Conservation (phyloP, 2,329 filamentous ascomycete species). For the Apiospora marii region DNA sequence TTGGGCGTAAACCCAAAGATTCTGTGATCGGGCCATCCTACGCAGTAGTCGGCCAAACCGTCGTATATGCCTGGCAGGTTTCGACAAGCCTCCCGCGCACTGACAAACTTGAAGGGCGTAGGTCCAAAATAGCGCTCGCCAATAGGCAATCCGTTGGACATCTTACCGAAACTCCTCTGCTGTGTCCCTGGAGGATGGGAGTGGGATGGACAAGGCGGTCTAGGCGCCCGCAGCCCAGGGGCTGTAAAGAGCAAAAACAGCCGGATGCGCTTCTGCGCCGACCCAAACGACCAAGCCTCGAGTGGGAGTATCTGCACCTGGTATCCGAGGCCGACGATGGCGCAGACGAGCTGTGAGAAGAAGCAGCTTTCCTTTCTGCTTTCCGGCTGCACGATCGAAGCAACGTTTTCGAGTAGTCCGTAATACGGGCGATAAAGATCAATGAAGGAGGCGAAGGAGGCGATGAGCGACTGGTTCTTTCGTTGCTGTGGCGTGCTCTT, state of each 20-base stretch:
- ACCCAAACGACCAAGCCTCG: conserved; percentile 74
- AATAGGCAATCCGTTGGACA: conserved; percentile 67
- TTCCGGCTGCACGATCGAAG: conserved; percentile 64
- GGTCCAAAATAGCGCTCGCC: conserved; percentile 56
- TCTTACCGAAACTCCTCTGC: conserved; percentile 58
- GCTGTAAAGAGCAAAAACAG: conserved; percentile 78
- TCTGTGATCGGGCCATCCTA: conserved; percentile 74
- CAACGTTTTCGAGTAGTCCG: conserved; percentile 80
- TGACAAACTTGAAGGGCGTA: conserved; percentile 68
- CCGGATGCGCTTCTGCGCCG: conserved; percentile 69
- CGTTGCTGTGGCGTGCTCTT: conserved; percentile 63
- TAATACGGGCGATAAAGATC: conserved; percentile 81
- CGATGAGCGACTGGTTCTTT: conserved; percentile 79
- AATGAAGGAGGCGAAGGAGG: conserved; percentile 76
- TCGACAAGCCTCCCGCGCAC: conserved; percentile 58
- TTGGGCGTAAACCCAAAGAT: conserved; percentile 48
- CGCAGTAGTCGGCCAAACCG: conserved; percentile 66
- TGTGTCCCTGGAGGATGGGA: conserved; percentile 55
- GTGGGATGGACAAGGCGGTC: conserved; percentile 67
- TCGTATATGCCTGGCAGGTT: conserved; percentile 72
- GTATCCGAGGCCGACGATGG: conserved; percentile 79
- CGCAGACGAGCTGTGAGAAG: conserved; percentile 76
- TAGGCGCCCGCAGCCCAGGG: conserved; percentile 66
- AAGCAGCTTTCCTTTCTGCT: conserved; percentile 65
- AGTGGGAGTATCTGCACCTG: conserved; percentile 73